Base-by-base conservation (phyloP, 306 rosid species). In the Astragalus glycyphyllos region DNA sequence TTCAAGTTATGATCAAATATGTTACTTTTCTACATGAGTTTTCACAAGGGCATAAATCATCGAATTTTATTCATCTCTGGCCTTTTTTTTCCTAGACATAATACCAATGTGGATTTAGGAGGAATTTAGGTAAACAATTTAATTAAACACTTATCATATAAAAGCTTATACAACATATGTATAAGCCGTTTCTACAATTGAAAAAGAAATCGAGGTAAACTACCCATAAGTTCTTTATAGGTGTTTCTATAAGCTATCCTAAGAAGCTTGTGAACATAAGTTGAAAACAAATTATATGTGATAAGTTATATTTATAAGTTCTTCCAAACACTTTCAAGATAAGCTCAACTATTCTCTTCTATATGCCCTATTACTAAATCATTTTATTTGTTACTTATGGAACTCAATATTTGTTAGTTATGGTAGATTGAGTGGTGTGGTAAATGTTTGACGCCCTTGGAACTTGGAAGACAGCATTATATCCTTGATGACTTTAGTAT, bases 341-440 rank as follows among this genome's bases (percentile, higher is more conserved):
- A 32, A 32, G 44, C 44, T 11, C 13, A 58, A 58, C 7, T 7
- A 32, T 4, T 7, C 64, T n/a, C 23, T 34, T 58, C 26, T 34
- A 35, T 13, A 32, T 6, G 37, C 64, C 13, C 44, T 47, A 4
- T 10, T 16, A 6, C 53, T 11, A 64, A 60, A 63, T 10, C 20
- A 44, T 32, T 77, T 13, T 60, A 23, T 51, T 50, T 59, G 48
- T 38, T 59, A 49, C 67, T 73, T 59, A 44, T 7, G 72, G 37
- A 64, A 16, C 58, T 40, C 65, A 32, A 32, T 72, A 44, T 61
- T 58, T 63, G 34, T 62, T 45, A 38, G 60, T 45, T 26, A 61
- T 67, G 74, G 45, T 40, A 45, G 44, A 55, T 29, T 71, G 37
- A 57, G 45, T 31, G 58, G 15, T 49, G 50, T 32, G 75, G 11